Evolutionary conservation across 1,284 basidiomycete genomes (phyloP), one percentile per base, ranked within the genome.

Genomic region (Tylopilus sp.): DNA sequence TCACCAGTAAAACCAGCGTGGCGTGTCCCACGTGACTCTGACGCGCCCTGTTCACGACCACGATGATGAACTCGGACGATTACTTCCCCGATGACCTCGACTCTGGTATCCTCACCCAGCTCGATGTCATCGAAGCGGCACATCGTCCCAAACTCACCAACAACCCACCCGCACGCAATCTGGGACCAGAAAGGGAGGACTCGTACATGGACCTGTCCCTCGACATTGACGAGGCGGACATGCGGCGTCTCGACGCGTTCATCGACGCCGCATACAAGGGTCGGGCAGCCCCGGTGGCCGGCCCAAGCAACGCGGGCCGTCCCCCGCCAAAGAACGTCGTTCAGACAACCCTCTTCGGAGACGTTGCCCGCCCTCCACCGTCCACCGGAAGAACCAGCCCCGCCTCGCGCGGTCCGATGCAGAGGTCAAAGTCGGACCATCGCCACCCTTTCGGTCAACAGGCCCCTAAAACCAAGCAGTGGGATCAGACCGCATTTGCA

Each of bases 401-500:
- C 32, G 25, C 49, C 52, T 58, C 62, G 41, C 68, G 65, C 37
- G 60, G 72, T 28, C 64, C 73, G n/a, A 63, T 76, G 43, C 72
- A 75, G 53, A 67, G 74, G 52, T 73, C 73, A n/a, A 78, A 74
- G 53, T 80, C 81, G 1, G 61, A 66, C 26, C 63, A 69, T 20
- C 73, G 72, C 15, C 77, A 75, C 57, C 67, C 72, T 0, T 82
- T 82, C 55, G 80, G 81, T 9, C 77, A 79, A 45, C 80, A 78
- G 48, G 74, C 81, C 2, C 76, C 74, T 46, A 86, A 84, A 67
- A 84, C 79, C 1, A 95, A 94, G 73, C 75, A 79, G 48, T 96
- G 94, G 93, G 91, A 95, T 66, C 85, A 90, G 24, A 91, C 92
- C 0, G 83, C 76, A 14, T 94, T 90, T 64, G 85, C 91, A 2